Conservation (phyloP, 169 alveolate species). For the Ichthyophthirius multifiliis region DNA sequence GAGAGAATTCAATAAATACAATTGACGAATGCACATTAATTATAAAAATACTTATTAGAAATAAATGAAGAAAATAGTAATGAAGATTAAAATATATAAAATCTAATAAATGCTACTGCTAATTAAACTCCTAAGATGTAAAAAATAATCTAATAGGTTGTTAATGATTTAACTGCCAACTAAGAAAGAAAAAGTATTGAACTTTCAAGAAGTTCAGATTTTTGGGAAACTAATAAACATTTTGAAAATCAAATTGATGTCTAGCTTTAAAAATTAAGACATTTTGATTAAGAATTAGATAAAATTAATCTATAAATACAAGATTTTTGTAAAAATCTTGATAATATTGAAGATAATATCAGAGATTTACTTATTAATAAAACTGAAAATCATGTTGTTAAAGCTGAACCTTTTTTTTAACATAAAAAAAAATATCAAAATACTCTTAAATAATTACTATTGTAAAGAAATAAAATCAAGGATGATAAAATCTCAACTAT, state of each 20-base stretch:
- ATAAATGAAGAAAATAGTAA: conserved; percentile 8
- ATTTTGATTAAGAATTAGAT: conserved; percentile 28
- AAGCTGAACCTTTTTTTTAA: conserved; percentile 42
- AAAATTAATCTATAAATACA: conserved; percentile 16
- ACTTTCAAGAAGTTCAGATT: conserved; percentile 24
- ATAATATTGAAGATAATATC: conserved; percentile 31
- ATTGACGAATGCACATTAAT: not conserved
- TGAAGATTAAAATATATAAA: conserved; percentile 21
- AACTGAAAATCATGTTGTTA: conserved; percentile 29
- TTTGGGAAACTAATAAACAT: conserved; percentile 31
- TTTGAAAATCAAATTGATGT: conserved; percentile 36
- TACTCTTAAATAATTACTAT: conserved; percentile 2
- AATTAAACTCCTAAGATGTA: conserved; percentile 29
- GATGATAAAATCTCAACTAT: conserved; percentile 40
- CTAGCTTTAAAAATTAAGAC: conserved; percentile 5
- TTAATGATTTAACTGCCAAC: not conserved
- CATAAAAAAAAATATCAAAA: conserved; percentile 21
- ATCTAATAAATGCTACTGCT: conserved; percentile 6
- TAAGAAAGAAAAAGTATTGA: conserved; percentile 22
- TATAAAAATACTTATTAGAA: not conserved
- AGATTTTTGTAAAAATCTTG: conserved; percentile 29
- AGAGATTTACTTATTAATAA: conserved; percentile 27
- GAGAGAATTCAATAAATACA: conserved; percentile 11
- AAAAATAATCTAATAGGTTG: conserved; percentile 20
- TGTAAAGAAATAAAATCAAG: conserved; percentile 34